Conservation (phyloP, 2,329 filamentous ascomycete genomes). For the Diaporthe sp. region DNA sequence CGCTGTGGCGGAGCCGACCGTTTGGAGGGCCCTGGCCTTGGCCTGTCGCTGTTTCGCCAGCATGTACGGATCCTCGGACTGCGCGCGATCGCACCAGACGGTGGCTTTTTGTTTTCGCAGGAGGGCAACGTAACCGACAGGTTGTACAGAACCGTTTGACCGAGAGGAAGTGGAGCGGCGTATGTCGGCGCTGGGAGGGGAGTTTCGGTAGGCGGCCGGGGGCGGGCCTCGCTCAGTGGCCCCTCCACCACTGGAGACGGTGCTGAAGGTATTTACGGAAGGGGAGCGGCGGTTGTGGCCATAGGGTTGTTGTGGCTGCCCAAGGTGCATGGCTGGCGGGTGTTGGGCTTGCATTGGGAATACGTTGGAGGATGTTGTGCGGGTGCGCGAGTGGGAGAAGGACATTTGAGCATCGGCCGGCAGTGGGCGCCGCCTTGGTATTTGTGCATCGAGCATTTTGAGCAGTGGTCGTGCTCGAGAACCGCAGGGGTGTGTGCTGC, state of each 20-base stretch:
- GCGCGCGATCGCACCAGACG: constrained; percentile 96
- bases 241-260: constrained; percentile 66
- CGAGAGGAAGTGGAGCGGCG: constrained; percentile 86
- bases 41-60: constrained; percentile 87
- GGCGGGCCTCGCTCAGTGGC: constrained; percentile 57
- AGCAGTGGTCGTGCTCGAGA: constrained; percentile 15
- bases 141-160: constrained; percentile 71
- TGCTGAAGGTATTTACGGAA: constrained; percentile 78
- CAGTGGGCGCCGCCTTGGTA: constrained; percentile 47
- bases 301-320: constrained; percentile 50
- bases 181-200: constrained; percentile 66
- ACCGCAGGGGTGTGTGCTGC: constrained; percentile 31
- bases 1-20: constrained; percentile 73
- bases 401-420: constrained; percentile 41
- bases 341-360: constrained; percentile 56
- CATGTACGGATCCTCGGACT: constrained; percentile 89
- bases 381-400: constrained; percentile 68
- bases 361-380: constrained; percentile 69
- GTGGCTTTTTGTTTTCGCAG: constrained; percentile 97
- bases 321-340: constrained; percentile 48
- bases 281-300: constrained; percentile 70
- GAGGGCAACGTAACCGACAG: constrained; percentile 92
- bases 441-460: constrained; percentile 51
- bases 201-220: constrained; percentile 69
- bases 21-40: constrained; percentile 88